Evolutionary conservation across 106 monocot species (phyloP).

Genomic region (Dactylorhiza incarnata): DNA sequence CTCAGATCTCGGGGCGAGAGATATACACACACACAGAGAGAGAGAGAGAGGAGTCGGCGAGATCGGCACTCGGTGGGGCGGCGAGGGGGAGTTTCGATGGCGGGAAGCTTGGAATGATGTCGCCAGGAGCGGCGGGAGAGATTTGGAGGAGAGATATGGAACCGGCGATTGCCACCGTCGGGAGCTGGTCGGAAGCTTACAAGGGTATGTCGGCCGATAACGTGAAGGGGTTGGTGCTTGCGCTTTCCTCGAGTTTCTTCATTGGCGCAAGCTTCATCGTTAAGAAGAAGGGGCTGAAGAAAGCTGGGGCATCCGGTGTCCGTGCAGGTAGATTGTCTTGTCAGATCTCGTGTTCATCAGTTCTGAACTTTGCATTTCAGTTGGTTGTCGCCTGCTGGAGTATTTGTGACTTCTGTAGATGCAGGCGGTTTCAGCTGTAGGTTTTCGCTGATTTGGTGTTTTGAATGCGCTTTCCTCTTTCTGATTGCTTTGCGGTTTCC

Average conservation of each 20-base stretch:
- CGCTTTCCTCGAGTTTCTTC: conserved; percentile 69
- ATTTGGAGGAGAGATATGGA: background rate
- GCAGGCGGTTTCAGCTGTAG: background rate
- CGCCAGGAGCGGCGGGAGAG: background rate
- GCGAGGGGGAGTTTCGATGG: background rate
- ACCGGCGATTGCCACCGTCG: background rate
- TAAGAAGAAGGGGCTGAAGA: conserved; percentile 86
- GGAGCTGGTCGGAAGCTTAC: conserved; percentile 21
- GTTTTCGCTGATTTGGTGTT: background rate
- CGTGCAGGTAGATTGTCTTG: conserved; percentile 55
- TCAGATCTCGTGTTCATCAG: background rate
- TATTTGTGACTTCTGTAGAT: background rate
- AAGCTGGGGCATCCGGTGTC: conserved; percentile 71
- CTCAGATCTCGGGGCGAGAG: background rate
- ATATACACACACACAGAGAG: background rate
- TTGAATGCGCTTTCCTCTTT: conserved; percentile 3
- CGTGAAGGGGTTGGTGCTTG: conserved; percentile 58
- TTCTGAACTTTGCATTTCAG: background rate
- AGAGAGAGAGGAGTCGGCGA: background rate
- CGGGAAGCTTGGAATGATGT: background rate
- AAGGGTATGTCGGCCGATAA: conserved; percentile 63
- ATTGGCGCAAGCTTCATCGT: conserved; percentile 74
- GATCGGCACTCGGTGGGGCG: background rate
- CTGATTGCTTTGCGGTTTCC: background rate
- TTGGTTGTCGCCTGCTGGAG: background rate